Conservation (phyloP, 495 filamentous ascomycete genomes). For the Staphylotrichum tortipilum region DNA sequence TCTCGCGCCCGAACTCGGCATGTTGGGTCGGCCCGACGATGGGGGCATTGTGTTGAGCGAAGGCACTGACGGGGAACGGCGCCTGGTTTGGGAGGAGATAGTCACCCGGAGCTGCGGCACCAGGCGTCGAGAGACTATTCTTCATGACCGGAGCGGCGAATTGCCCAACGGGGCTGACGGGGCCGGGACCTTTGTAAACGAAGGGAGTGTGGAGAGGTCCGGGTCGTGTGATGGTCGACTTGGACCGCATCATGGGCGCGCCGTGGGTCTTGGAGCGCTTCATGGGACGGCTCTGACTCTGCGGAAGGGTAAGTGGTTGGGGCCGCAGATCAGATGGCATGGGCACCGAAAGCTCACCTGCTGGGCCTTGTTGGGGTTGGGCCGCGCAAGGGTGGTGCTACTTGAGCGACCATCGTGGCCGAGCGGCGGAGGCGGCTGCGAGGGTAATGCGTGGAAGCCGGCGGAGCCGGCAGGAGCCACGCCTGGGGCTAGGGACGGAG, state of each 20-base stretch:
- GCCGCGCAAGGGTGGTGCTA: conserved; percentile 6
- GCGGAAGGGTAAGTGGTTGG: conserved; percentile 7
- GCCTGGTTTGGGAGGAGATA: conserved; percentile 14
- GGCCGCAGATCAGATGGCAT: not conserved
- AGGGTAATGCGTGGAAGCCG: conserved; percentile 28
- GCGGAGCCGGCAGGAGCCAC: conserved; percentile 16
- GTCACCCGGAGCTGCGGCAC: conserved; percentile 1
- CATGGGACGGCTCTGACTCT: conserved; percentile 24
- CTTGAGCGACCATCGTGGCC: conserved; percentile 22
- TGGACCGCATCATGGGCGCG: conserved; percentile 23
- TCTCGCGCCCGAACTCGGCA: conserved; percentile 8
- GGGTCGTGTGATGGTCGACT: conserved; percentile 13
- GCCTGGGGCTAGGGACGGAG: conserved; percentile 5
- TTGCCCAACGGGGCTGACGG: too few species aligned
- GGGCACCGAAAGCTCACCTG: conserved; percentile 12
- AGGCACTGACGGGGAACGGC: conserved; percentile 10
- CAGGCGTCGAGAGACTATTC: conserved; percentile 1
- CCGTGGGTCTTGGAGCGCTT: conserved; percentile 26
- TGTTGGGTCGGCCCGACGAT: not conserved
- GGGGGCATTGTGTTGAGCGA: not conserved
- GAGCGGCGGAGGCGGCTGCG: conserved; percentile 11
- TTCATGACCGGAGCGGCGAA: conserved; percentile 4
- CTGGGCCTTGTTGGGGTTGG: not conserved
- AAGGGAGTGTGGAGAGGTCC: conserved; percentile 2
- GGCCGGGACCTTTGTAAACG: conserved; percentile 3